Base-by-base conservation (phyloP, 78 protist genomes). In the Ministeria vibrans region DNA sequence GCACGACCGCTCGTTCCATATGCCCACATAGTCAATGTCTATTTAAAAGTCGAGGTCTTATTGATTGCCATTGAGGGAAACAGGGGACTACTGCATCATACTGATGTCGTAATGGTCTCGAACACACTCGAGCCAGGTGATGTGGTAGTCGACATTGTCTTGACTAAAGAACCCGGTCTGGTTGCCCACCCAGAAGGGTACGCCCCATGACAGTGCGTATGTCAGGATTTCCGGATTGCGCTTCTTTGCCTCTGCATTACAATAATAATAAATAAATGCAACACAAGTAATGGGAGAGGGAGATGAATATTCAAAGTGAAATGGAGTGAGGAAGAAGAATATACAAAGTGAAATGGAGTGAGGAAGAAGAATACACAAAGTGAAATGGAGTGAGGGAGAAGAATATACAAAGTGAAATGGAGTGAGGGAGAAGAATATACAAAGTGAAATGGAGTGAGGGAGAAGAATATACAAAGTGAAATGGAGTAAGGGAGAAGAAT, bases 1-100 rank as follows among this genome's bases (percentile, higher is more conserved):
- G 27, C 69, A 64, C 9, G 66, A 5, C 41, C 81, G 59, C 75
- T 83, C 87, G 41, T 83, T 83, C 87, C 87, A 83, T 23, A 75
- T 49, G 20, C 87, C 87, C 4, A 82, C 55, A 46, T 82, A 80
- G 72, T 80, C 77, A 6, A 80, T 41, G 30, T 80, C 77, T n/a
- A n/a, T n/a, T n/a, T n/a, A n/a, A n/a, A n/a, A n/a, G n/a, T n/a
- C n/a, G n/a, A n/a, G n/a, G n/a, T n/a, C n/a, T n/a, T n/a, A n/a
- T n/a, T n/a, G n/a, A n/a, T n/a, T n/a, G n/a, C n/a, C n/a, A n/a
- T n/a, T n/a, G n/a, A n/a, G n/a, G n/a, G n/a, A n/a, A n/a, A n/a
- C n/a, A n/a, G n/a, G n/a, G n/a, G n/a, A n/a, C n/a, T n/a, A n/a
- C n/a, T n/a, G n/a, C n/a, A n/a, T n/a, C n/a, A n/a, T n/a, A n/a